Evolutionary conservation across 805 yeast genomes (phyloP).

Genomic region (Brettanomyces bruxellensis): DNA sequence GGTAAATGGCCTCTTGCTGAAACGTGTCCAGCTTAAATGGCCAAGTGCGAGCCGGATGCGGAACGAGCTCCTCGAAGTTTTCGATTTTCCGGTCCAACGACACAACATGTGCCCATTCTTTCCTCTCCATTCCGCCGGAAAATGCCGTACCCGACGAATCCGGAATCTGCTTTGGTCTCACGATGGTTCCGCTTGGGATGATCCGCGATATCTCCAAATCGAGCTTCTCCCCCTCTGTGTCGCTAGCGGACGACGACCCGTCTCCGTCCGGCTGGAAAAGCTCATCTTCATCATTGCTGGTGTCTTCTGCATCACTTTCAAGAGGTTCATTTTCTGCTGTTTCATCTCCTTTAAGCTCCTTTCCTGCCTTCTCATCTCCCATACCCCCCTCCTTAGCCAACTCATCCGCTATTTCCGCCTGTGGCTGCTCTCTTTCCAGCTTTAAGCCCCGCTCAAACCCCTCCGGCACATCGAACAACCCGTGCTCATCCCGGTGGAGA

Average conservation of each 20-base stretch:
- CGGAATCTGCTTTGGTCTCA: constrained; percentile 15
- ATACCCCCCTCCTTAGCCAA: background rate
- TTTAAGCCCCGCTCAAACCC: constrained; percentile 70
- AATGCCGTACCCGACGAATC: constrained; percentile 3
- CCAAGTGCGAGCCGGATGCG: constrained; percentile 89
- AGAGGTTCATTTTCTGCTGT: constrained; percentile 6
- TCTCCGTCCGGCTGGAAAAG: constrained; percentile 36
- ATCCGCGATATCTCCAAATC: constrained; percentile 21
- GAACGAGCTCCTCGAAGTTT: constrained; percentile 81
- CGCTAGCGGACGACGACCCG: background rate
- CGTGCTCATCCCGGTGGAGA: constrained; percentile 61
- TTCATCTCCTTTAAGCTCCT: background rate
- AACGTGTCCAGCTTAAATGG: constrained; percentile 92
- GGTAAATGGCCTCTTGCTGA: constrained; percentile 95
- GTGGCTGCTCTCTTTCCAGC: constrained; percentile 5
- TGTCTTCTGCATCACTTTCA: constrained; percentile 1
- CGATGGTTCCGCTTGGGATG: constrained; percentile 18
- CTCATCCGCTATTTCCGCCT: constrained; percentile 5
- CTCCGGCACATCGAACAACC: constrained; percentile 75
- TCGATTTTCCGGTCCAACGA: constrained; percentile 76
- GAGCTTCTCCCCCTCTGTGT: background rate
- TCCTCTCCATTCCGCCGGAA: constrained; percentile 16
- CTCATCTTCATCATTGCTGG: background rate
- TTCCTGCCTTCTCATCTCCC: constrained; percentile 3
- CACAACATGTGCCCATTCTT: constrained; percentile 92